Base-by-base conservation (phyloP, 2,329 filamentous ascomycete species). In the Septoria linicola region DNA sequence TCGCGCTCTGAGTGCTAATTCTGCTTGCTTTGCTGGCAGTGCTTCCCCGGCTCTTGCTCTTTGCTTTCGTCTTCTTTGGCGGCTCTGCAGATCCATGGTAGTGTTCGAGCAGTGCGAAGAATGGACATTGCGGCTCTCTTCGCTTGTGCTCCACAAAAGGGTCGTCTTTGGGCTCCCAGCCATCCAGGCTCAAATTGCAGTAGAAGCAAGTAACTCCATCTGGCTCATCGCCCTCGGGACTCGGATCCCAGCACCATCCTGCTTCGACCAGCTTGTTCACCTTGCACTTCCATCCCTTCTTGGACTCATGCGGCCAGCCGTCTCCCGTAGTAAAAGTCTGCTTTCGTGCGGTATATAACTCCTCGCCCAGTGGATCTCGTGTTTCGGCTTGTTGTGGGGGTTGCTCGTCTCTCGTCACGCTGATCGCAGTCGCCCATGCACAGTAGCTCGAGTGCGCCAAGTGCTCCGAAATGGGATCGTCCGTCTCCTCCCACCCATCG, bases 241-340 rank as follows among this genome's bases (percentile, higher is more conserved):
- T 88, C 0, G 93, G 91, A 19, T 90, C 95, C 71, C 91, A 96
- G 66, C 87, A 90, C 91, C 92, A 99, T 8, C 93, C 93, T 21
- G 89, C 88, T 59, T 92, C 88, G 27, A 89, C 89, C 74, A 97
- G 84, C 84, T 95, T 91, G 61, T 93, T 87, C 0, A 82, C 84
- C 70, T 93, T 95, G 73, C 89, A 95, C 58, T 88, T 84, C 90
- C 90, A 96, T 4, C 87, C 89, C 65, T 84, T 85, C 73, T 93
- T 95, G 2, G 76, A 76, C 59, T 99, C 91, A 63, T 99, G 88
- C 0, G 91, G 90, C 93, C 93, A 99, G 60, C 79, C 78, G 11
- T 81, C 80, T 31, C 64, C 66, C 1, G 56, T 41, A n/a, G 77
- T 81, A 70, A 97, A 99, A 0, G 93, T 99, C 17, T 83, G 83